A percentile compares a stretch with the other conserved stretches of the same genome.
Evolutionary conservation across 805 yeast genomes (phyloP).

Genomic region (Candida khao-thaluensis): DNA sequence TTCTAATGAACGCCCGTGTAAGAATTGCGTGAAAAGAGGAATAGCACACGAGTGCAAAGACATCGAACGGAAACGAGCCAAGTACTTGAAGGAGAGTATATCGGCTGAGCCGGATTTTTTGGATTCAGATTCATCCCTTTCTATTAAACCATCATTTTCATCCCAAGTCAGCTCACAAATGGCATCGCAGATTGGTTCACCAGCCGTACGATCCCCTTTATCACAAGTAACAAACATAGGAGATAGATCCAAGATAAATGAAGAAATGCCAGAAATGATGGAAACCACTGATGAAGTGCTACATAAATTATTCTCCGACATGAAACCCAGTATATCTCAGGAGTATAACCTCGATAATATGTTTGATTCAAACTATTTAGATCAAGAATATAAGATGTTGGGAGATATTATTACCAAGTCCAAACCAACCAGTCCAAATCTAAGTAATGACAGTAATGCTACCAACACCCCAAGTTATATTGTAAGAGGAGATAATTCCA

Average conservation of each 20-base stretch:
- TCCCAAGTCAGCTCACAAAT: conserved; percentile 1
- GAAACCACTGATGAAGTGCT: conserved; percentile 31
- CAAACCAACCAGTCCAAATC: conserved; percentile 39
- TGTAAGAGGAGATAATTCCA: conserved; percentile 22
- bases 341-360: conserved; percentile 13
- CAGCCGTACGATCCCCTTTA: conserved; percentile 1
- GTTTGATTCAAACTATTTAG: conserved; percentile 46
- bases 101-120: neutral
- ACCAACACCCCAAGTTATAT: conserved; percentile 7
- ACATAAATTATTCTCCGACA: conserved; percentile 20
- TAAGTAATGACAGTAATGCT: conserved; percentile 1
- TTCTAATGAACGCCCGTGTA: conserved; percentile 67
- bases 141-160: neutral
- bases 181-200: neutral
- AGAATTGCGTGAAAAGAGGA: conserved; percentile 64
- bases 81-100: conserved; percentile 25
- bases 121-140: neutral
- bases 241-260: neutral
- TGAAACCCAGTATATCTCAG: conserved; percentile 14
- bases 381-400: conserved; percentile 51
- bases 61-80: conserved; percentile 53
- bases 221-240: conserved; percentile 2
- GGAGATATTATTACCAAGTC: conserved; percentile 46
- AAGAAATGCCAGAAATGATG: conserved; percentile 15
- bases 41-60: conserved; percentile 56